Evolutionary conservation across 2,329 filamentous ascomycete genomes (phyloP).

Genomic region (Sarocladium oryzae): DNA sequence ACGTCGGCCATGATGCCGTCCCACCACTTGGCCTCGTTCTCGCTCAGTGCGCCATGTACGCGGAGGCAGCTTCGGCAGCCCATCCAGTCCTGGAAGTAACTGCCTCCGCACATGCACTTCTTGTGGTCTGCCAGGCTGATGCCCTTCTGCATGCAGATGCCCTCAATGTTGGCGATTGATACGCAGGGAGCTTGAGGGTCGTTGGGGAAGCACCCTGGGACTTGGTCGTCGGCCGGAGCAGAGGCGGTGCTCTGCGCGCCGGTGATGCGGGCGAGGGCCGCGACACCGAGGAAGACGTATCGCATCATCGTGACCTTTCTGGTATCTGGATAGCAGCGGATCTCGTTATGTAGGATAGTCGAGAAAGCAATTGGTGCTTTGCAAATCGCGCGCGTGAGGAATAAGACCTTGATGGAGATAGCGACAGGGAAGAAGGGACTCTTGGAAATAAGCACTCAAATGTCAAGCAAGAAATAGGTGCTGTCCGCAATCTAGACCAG

Average conservation of each 20-base stretch:
- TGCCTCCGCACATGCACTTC: slow-evolving; percentile 36
- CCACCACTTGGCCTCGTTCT: slow-evolving; percentile 27
- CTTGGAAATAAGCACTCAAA: too few species aligned
- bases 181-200: neutral
- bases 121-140: slow-evolving; percentile 17
- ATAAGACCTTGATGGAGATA: too few species aligned
- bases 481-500: too few species aligned
- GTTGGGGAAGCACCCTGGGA: neutral
- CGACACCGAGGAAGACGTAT: neutral
- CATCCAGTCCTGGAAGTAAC: slow-evolving; percentile 36
- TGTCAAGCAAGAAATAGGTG: too few species aligned
- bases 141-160: slow-evolving; percentile 5
- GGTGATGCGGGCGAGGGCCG: neutral
- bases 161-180: neutral
- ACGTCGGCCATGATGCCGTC: slow-evolving; percentile 23
- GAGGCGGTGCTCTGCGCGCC: too few species aligned
- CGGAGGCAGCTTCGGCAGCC: slow-evolving; percentile 35
- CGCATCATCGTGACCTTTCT: neutral
- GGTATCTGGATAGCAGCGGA: too few species aligned
- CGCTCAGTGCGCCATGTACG: slow-evolving; percentile 32
- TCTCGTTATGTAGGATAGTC: too few species aligned
- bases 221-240: neutral
- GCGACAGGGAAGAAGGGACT: too few species aligned
- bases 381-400: too few species aligned
- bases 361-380: neutral